These are phyloP conservation scores for Schizothecium vesticola DNA, from an alignment of 495 filamentous ascomycete species.

Conservation along the genomic window DNA sequence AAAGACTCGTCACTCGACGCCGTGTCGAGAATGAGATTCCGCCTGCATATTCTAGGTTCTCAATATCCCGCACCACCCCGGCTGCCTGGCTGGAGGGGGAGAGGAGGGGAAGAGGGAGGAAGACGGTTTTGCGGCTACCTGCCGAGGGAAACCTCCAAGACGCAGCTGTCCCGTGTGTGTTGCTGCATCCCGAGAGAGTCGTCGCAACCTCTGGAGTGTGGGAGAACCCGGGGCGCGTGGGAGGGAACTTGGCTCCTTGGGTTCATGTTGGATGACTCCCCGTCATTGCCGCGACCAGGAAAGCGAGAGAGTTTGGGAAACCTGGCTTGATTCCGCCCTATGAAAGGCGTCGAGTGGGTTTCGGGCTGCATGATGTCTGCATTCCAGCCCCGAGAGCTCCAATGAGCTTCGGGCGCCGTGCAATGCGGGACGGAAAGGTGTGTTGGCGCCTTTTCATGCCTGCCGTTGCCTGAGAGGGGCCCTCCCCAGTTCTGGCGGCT, in stretches of 20 bases:
- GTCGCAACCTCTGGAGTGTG: neutral
- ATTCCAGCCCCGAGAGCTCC: slow-evolving; percentile 25
- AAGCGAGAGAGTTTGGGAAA: slow-evolving; percentile 1
- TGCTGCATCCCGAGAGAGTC: neutral
- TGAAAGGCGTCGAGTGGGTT: slow-evolving; percentile 17
- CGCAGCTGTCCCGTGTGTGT: neutral
- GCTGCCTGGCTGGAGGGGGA: neutral
- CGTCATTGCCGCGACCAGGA: slow-evolving; percentile 7
- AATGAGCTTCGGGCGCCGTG: slow-evolving; percentile 16
- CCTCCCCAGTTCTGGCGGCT: no score
- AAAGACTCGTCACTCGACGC: neutral
- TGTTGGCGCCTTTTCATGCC: slow-evolving; percentile 19
- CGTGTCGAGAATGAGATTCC: neutral
- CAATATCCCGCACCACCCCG: neutral
- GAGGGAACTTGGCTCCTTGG: neutral
- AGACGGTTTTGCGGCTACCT: neutral
- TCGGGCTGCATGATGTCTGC: slow-evolving; percentile 24
- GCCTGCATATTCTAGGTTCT: neutral
- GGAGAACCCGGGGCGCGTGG: neutral
- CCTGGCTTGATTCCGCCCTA: slow-evolving; percentile 21
- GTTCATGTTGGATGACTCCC: slow-evolving; percentile 25
- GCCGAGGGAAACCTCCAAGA: neutral
- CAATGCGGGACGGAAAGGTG: slow-evolving; percentile 21
- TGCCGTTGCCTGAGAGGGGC: slow-evolving; percentile 22
- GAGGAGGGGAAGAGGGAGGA: neutral